These are phyloP conservation scores for Solanum pennellii DNA, from an alignment of 257 asterid species.

Conservation along the genomic window DNA sequence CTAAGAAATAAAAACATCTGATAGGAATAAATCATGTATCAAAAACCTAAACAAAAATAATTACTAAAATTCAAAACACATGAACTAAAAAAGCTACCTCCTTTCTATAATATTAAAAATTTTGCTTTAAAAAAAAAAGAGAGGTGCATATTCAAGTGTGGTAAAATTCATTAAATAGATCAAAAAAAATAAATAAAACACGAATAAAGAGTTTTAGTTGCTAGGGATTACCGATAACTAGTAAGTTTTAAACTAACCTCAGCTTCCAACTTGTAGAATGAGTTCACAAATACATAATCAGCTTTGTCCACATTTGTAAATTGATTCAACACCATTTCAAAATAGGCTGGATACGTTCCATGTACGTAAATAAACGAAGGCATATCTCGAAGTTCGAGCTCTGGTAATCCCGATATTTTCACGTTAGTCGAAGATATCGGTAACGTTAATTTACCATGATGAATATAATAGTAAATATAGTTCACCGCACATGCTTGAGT, in stretches of 20 bases:
- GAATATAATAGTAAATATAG: slow-evolving; percentile 39
- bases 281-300: slow-evolving; percentile 58
- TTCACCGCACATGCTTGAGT: slow-evolving; percentile 75
- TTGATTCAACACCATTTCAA: slow-evolving; percentile 42
- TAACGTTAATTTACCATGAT: slow-evolving; percentile 29
- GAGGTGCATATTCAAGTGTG: background rate
- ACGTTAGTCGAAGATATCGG: slow-evolving; percentile 40
- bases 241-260: slow-evolving; percentile 18
- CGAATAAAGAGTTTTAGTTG: background rate
- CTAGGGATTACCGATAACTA: background rate
- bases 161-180: background rate
- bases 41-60: background rate
- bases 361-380: slow-evolving; percentile 50
- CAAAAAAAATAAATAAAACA: too few species aligned
- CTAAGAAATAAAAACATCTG: background rate
- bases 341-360: slow-evolving; percentile 67
- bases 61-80: background rate
- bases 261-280: slow-evolving; percentile 52
- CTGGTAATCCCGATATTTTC: slow-evolving; percentile 53
- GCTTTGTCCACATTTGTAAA: slow-evolving; percentile 49
- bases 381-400: slow-evolving; percentile 39
- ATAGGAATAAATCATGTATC: too few species aligned
- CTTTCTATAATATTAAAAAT: background rate
- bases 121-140: too few species aligned
- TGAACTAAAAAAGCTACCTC: background rate